phyloP scores from a whole-genome alignment of 352 stramenopile species.

The Phytophthora foliorum region DNA sequence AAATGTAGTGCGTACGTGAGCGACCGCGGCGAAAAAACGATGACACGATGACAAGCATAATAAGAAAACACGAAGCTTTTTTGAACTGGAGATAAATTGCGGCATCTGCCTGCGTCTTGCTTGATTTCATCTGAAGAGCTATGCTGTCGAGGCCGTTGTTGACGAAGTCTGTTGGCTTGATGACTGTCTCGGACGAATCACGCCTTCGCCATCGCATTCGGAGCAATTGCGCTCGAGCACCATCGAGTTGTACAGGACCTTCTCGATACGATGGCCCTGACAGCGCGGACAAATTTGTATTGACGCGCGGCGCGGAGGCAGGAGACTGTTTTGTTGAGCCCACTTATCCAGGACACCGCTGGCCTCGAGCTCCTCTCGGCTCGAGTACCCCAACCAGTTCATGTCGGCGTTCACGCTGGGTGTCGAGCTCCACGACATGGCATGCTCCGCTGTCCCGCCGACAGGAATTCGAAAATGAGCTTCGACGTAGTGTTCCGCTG shows the following conservation, averaged over 20 bases:
- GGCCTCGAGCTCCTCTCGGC: conserved; percentile 30
- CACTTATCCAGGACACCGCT: conserved; percentile 37
- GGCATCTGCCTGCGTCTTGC: too few relatives aligned
- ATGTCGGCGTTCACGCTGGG: conserved; percentile 12
- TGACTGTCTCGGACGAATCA: conserved; percentile 23
- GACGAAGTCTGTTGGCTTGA: neutral
- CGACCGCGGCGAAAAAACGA: conserved; percentile 16
- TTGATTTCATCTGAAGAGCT: neutral
- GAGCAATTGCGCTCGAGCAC: conserved; percentile 66
- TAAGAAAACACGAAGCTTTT: conserved; percentile 25
- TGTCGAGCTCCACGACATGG: conserved; percentile 23
- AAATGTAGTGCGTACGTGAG: conserved; percentile 36
- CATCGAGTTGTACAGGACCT: conserved; percentile 62
- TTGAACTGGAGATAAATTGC: conserved; percentile 17
- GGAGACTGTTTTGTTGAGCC: conserved; percentile 23
- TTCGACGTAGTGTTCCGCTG: neutral
- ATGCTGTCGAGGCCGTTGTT: conserved; percentile 8
- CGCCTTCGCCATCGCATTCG: conserved; percentile 65
- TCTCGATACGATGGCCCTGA: conserved; percentile 68
- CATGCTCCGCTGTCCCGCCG: conserved; percentile 6
- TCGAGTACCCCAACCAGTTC: conserved; percentile 30
- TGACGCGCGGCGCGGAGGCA: conserved; percentile 1
- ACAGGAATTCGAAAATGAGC: conserved; percentile 14
- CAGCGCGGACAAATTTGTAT: conserved; percentile 64
- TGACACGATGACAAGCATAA: neutral